Evolutionary conservation across 148 eudicot species (phyloP).

Genomic region (Chenopodium formosanum): DNA sequence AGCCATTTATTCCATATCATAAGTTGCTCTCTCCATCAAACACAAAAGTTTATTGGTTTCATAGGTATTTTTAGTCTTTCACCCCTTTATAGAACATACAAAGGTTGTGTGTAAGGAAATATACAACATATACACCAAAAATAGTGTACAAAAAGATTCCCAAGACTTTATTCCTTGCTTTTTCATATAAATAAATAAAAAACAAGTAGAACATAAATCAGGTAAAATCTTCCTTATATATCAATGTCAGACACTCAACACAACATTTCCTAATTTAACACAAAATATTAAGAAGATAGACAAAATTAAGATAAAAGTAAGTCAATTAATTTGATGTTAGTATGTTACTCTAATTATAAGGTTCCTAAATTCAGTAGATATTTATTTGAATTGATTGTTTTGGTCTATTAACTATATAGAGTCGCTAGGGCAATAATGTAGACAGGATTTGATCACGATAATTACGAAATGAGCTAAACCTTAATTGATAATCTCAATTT

Average conservation of each 20-base stretch:
- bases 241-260: neutral
- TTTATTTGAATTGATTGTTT: neutral
- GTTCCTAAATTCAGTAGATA: slow-evolving; percentile 2
- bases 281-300: neutral
- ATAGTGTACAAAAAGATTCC: slow-evolving; percentile 12
- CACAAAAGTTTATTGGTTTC: neutral
- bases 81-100: neutral
- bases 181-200: neutral
- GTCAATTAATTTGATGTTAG: neutral
- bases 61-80: slow-evolving; percentile 5
- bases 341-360: neutral
- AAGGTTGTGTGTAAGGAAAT: slow-evolving; percentile 3
- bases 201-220: neutral
- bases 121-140: neutral
- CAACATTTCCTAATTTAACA: neutral
- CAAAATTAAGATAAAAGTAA: neutral
- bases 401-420: no score
- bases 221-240: neutral
- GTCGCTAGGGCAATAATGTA: no score
- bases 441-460: no score
- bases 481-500: neutral
- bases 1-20: neutral
- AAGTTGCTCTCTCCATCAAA: neutral
- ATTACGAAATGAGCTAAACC: neutral
- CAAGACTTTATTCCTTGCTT: neutral